These are phyloP conservation scores for Calophaca sinica DNA, from an alignment of 306 rosid species.

Conservation along the genomic window DNA sequence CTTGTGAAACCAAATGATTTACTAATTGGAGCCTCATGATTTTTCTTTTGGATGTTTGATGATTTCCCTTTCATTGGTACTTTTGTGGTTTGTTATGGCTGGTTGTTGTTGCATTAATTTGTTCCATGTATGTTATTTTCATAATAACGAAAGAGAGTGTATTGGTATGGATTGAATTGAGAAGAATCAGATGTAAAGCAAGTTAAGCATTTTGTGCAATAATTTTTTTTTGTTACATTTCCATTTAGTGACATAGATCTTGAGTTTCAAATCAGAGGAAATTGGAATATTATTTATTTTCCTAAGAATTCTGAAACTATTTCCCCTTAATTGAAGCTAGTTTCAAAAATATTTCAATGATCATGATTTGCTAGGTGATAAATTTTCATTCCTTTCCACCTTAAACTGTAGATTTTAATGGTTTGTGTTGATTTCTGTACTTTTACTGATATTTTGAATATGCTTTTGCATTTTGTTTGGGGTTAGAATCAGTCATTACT, in stretches of 20 bases:
- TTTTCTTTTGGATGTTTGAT: slow-evolving; percentile 28
- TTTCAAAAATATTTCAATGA: slow-evolving; percentile 3
- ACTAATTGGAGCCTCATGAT: slow-evolving; percentile 10
- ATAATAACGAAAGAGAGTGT: slow-evolving; percentile 12
- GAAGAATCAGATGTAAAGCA: slow-evolving; percentile 29
- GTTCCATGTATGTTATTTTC: slow-evolving; percentile 11
- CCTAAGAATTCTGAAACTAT: not conserved
- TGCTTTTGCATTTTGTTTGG: not conserved
- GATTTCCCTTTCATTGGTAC: slow-evolving; percentile 17
- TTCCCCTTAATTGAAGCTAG: not conserved
- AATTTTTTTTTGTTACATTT: not conserved
- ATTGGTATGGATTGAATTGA: slow-evolving; percentile 25
- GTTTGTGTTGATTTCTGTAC: slow-evolving; percentile 5
- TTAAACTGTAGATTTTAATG: slow-evolving; percentile 16
- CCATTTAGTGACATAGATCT: not conserved
- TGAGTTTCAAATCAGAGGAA: slow-evolving; percentile 7
- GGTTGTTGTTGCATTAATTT: slow-evolving; percentile 41
- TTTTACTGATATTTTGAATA: slow-evolving; percentile 24
- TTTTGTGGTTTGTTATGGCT: slow-evolving; percentile 29
- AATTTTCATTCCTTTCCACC: slow-evolving; percentile 26
- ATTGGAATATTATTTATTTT: slow-evolving; percentile 8
- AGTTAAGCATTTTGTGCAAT: slow-evolving; percentile 36
- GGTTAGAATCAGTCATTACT: slow-evolving; percentile 20
- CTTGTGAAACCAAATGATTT: slow-evolving; percentile 18
- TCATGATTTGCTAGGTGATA: slow-evolving; percentile 9